Evolutionary conservation across 2,329 filamentous ascomycete genomes (phyloP).

Genomic region (Apiospora rasikravindrae): DNA sequence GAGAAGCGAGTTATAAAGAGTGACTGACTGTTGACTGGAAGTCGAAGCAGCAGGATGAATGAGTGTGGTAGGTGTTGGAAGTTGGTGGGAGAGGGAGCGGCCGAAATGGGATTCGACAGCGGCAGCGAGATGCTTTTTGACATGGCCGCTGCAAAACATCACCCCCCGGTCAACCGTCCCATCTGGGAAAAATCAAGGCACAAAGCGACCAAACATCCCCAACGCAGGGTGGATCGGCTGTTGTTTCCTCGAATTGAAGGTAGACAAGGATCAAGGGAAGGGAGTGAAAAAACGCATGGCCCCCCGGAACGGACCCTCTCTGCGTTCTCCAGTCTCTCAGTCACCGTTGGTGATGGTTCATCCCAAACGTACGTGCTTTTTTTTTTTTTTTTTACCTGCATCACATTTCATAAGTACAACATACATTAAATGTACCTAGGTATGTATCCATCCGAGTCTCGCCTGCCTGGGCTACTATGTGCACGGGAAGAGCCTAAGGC

Average conservation of each 20-base stretch:
- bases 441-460: background rate
- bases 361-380: background rate
- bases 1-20: background rate
- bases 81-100: background rate
- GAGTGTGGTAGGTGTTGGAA: slow-evolving; percentile 6
- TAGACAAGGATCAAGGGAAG: slow-evolving; percentile 4
- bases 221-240: background rate
- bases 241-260: slow-evolving; percentile 1
- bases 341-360: slow-evolving; percentile 9
- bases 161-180: background rate
- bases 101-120: background rate
- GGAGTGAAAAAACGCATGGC: slow-evolving; percentile 12
- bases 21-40: slow-evolving; percentile 15
- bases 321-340: background rate
- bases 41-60: background rate
- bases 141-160: background rate
- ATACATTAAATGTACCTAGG: no score
- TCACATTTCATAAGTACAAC: background rate
- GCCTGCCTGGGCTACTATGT: background rate
- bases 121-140: slow-evolving; percentile 12
- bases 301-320: slow-evolving; percentile 13
- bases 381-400: background rate
- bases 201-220: slow-evolving; percentile 1
- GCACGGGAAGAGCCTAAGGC: background rate
- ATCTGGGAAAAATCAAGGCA: slow-evolving; percentile 8